Evolutionary conservation across 2,329 filamentous ascomycete species (phyloP).

Genomic region (Neobulgaria alba): DNA sequence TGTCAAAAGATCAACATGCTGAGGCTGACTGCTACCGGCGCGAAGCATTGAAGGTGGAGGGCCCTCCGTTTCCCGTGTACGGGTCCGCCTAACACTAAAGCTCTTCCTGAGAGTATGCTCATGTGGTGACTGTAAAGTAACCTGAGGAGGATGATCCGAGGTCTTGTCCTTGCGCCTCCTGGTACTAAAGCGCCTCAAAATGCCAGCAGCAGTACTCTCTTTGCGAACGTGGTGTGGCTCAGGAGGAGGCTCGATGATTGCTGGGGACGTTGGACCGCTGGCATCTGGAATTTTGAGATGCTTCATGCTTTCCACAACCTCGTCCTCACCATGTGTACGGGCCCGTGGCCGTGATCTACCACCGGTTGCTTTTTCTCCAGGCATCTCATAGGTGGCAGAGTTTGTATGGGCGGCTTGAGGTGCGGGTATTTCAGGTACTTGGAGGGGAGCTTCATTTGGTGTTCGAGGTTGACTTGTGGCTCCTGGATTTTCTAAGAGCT

Average conservation of each 20-base stretch:
- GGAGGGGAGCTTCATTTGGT: constrained; percentile 43
- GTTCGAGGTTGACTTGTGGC: constrained; percentile 47
- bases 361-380: constrained; percentile 78
- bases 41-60: constrained; percentile 39
- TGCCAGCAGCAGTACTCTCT: constrained; percentile 75
- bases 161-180: constrained; percentile 62
- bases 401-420: constrained; percentile 90
- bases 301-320: constrained; percentile 66
- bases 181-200: constrained; percentile 86
- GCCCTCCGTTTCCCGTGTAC: constrained; percentile 40
- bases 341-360: constrained; percentile 77
- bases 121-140: constrained; percentile 71
- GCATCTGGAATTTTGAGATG: constrained; percentile 48
- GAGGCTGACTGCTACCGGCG: constrained; percentile 56
- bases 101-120: constrained; percentile 71
- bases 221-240: constrained; percentile 55
- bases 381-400: constrained; percentile 73
- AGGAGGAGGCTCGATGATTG: constrained; percentile 46
- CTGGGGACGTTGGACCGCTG: constrained; percentile 37
- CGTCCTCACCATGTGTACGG: constrained; percentile 90
- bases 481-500: constrained; percentile 46
- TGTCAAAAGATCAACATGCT: constrained; percentile 70
- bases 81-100: constrained; percentile 68
- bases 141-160: constrained; percentile 53
- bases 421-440: constrained; percentile 66